Evolutionary conservation across 345 rosid species (phyloP).

Genomic region (Eucalyptus grandis): DNA sequence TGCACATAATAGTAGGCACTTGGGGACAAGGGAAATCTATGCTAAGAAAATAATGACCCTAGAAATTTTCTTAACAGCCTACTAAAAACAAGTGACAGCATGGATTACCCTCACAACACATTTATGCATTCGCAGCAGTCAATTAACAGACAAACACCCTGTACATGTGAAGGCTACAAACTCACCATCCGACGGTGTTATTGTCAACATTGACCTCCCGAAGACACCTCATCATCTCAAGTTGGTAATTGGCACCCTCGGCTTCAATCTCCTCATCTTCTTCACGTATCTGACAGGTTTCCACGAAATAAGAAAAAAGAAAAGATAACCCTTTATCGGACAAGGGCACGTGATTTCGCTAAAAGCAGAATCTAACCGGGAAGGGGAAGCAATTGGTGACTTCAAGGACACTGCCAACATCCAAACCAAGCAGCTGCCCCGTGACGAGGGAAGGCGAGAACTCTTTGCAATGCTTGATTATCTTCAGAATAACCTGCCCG

Average conservation of each 20-base stretch:
- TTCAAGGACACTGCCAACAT: conserved; percentile 97
- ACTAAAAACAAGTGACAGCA: neutral
- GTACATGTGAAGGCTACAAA: neutral
- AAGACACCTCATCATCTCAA: conserved; percentile 98
- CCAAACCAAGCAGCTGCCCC: conserved; percentile 96
- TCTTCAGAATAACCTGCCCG: conserved; percentile 72
- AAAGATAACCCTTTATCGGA: neutral
- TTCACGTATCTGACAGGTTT: conserved; percentile 46
- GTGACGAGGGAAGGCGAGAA: conserved; percentile 93
- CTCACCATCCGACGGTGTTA: conserved; percentile 96
- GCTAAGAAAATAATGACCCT: neutral
- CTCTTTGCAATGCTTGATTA: conserved; percentile 96
- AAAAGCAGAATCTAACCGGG: conserved; percentile 37
- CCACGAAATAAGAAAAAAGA: neutral
- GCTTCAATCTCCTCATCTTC: conserved; percentile 98
- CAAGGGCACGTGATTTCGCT: neutral
- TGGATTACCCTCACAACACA: neutral
- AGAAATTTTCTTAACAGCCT: neutral
- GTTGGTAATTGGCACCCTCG: conserved; percentile 99
- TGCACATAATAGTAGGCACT: neutral
- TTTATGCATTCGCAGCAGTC: neutral
- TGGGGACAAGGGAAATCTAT: neutral
- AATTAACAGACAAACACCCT: neutral
- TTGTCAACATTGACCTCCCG: conserved; percentile 98
- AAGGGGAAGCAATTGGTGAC: conserved; percentile 99